Base-by-base conservation (phyloP, 345 rosid species). In the Salix caprea region DNA sequence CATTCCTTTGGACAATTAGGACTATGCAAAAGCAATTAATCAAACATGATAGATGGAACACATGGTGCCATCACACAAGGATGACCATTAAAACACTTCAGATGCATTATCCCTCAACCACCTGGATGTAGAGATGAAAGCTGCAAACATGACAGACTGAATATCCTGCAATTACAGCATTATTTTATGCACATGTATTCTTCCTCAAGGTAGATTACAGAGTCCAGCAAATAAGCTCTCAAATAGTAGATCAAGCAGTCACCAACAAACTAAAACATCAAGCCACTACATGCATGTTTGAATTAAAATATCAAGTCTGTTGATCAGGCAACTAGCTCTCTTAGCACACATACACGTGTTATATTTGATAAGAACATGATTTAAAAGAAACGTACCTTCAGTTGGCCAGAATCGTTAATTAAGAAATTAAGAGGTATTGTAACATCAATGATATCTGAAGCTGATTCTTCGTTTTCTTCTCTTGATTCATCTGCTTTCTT, bases 391-490 rank as follows among this genome's bases (percentile, higher is more conserved):
- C 69, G 70, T 85, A 90, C 97, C 94, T 91, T 92, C 79, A 93
- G 91, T 74, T 86, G 86, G 74, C 97, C 97, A 21, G 92, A 80
- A 77, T 94, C 97, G 64, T 80, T 91, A 77, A 96, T 88, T 19
- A 92, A 90, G 86, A 96, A 96, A 89, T 92, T 96, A 71, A 94
- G 90, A 72, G 97, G 93, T 77, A 90, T 62, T 58, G 99, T 89
- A 79, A 94, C 98, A 81, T 96, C 96, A 15, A 89, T 81, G 34
- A 89, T 84, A 79, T 86, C 88, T 0, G 91, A 87, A 80, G 84
- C 83, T 60, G 72, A 74, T 74, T 86, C 91, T 26, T 83, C 82
- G 70, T 68, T 69, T 48, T 18, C 69, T 70, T 65, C 87, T 64
- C 79, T 75, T 73, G 72, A 67, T 79, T 84, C 87, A n/a, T 83